Evolutionary conservation across 192 early-diverging fungal genomes (phyloP).

Genomic region (Glomus cerebriforme): DNA sequence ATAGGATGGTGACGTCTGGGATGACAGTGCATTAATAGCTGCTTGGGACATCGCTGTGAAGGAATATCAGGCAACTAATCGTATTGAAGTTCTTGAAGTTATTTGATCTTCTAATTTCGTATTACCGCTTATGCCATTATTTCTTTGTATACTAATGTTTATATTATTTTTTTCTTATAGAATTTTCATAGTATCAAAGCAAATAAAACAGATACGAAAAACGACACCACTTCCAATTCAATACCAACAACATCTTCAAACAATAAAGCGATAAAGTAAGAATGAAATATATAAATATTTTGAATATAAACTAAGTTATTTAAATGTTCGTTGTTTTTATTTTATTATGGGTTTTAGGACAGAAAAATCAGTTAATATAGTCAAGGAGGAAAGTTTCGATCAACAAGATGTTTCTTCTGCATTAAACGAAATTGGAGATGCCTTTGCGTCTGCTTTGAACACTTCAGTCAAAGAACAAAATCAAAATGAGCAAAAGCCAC

Average conservation of each 20-base stretch:
- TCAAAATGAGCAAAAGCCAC: background rate
- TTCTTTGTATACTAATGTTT: background rate
- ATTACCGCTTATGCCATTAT: background rate
- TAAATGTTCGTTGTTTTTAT: background rate
- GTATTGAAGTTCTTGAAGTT: background rate
- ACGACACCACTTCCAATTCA: background rate
- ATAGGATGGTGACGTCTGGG: conserved; percentile 53
- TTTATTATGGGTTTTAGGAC: background rate
- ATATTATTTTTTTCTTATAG: background rate
- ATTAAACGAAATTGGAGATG: background rate
- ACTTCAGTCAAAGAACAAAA: background rate
- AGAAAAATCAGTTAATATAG: background rate
- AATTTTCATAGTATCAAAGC: conserved; percentile 27
- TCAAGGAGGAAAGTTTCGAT: background rate
- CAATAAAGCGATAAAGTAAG: background rate
- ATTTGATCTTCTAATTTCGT: background rate
- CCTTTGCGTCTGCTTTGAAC: background rate
- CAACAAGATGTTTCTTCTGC: background rate
- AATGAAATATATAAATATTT: background rate
- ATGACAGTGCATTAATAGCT: conserved; percentile 61
- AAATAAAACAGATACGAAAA: background rate
- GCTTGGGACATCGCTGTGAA: conserved; percentile 65
- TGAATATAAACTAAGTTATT: background rate
- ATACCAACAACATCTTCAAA: background rate
- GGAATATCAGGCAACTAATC: conserved; percentile 52